Base-by-base conservation (phyloP, 2,329 filamentous ascomycete species). In the Nannizziopsis arthrosporioides region DNA sequence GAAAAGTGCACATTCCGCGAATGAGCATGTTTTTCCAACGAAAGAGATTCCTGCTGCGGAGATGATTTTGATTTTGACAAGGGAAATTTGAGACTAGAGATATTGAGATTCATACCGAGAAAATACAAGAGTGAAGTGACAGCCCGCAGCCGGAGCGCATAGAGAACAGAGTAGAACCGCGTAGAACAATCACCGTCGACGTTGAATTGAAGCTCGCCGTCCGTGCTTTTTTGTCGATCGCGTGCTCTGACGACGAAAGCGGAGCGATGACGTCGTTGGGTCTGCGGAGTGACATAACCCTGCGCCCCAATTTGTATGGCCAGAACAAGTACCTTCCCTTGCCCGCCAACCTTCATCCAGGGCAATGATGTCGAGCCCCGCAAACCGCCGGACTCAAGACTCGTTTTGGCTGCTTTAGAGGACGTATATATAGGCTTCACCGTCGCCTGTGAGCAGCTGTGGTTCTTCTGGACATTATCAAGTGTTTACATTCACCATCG, bases 221-320 rank as follows among this genome's bases (percentile, higher is more conserved):
- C 22, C n/a, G 12, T 12, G 15, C 11, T 17, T 31, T 22, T 18
- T 36, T 45, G 34, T 17, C 35, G 19, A 27, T 27, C 22, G 22
- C 22, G 22, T 27, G 22, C 22, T 27, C 22, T 27, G 22, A 27
- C 22, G 22, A 7, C 22, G 30, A 19, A 42, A 19, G 38, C 30
- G 18, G 17, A 8, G 34, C 17, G 44, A 50, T 53, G 51, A 53
- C 51, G 51, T 53, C 48, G 44, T 44, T 46, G 44, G 42, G 39
- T 19, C 17, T 11, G 27, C 7, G 12, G 11, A 34, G 48, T 48
- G 50, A 51, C 50, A 49, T 49, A 30, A 41, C 32, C 10, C 17
- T 30, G 9, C 17, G 30, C 10, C 30, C 41, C 18, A 40, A 5
- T 45, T 45, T 42, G 30, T 48, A 48, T 42, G 39, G 18, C 39